Evolutionary conservation across 2,329 filamentous ascomycete genomes (phyloP).

Genomic region (Pseudogymnoascus verrucosus): DNA sequence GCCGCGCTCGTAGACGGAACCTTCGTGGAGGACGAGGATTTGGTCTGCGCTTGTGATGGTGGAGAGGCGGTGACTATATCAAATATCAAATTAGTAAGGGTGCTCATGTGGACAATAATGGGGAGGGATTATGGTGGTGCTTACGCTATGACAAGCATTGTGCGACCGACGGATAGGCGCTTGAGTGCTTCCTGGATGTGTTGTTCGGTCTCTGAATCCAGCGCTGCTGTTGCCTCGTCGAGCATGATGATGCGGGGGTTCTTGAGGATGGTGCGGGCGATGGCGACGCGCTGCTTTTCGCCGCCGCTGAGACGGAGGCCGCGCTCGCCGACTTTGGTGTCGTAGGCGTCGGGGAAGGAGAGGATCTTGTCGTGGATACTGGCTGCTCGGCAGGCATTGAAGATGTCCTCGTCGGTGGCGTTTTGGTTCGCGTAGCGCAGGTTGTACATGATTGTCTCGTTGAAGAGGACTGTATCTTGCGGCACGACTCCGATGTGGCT

Average conservation of each 20-base stretch:
- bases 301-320: conserved; percentile 81
- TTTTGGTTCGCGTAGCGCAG: conserved; percentile 78
- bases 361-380: conserved; percentile 91
- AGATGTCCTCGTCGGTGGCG: conserved; percentile 74
- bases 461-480: conserved; percentile 92
- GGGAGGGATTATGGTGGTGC: conserved; percentile 25
- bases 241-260: conserved; percentile 86
- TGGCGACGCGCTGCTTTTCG: conserved; percentile 89
- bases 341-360: conserved; percentile 78
- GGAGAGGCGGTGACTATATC: conserved; percentile 62
- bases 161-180: conserved; percentile 74
- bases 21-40: conserved; percentile 73
- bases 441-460: conserved; percentile 92
- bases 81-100: neutral
- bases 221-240: conserved; percentile 84
- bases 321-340: conserved; percentile 85
- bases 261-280: conserved; percentile 87
- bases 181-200: conserved; percentile 84
- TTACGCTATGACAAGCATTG: conserved; percentile 90
- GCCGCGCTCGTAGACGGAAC: conserved; percentile 69
- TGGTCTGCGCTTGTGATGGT: conserved; percentile 89
- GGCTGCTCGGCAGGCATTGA: conserved; percentile 72
- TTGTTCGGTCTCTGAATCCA: conserved; percentile 88
- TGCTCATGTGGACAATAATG: conserved; percentile 15
- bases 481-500: conserved; percentile 91